Evolutionary conservation across 352 stramenopile species (phyloP), one percentile per base, ranked within the genome.

Genomic region (Hyaloperonospora arabidopsidis): DNA sequence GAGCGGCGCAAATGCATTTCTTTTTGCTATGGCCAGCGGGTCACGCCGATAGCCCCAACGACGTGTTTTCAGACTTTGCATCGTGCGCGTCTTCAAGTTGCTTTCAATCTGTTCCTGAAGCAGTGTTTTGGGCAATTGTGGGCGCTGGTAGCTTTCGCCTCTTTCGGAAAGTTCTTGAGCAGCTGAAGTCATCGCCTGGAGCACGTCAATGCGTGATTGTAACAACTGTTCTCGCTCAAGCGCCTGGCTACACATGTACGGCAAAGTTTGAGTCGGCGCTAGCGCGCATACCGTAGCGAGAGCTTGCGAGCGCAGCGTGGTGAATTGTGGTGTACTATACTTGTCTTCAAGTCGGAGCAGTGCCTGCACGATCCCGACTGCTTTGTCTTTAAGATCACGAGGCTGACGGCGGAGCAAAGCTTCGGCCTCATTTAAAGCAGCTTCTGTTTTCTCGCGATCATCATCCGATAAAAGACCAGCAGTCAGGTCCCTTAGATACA

Each of bases 401-500:
- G 80, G 80, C 28, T 57, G 64, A 4, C 67, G 68, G 13, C 80
- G 72, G 25, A 91, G 50, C 15, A 91, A 60, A 8, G 25, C 15
- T 36, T 89, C 80, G 13, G 76, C 74, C 38, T 86, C 76, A 7
- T 60, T 60, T 8, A 91, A 51, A 8, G 77, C 77, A 10, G 46
- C 59, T 53, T 87, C 76, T 0, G 58, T 74, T 51, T 75, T 80
- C 17, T 86, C 78, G 6, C 72, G 72, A 19, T 84, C 72, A 50
- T 87, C 69, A 35, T 89, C 77, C 0, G 61, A 65, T 18, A 84
- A 61, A 14, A 91, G 54, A 1, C 59, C 65, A 17, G 66, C 32
- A 36, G 89, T 57, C 44, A 91, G 43, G 36, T 89, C 76, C 39
- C 86, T 88, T 35, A 91, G 61, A 63, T 91, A 91, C 29, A 87